A percentile compares a stretch with the other conserved stretches of the same genome.
Evolutionary conservation across 192 early-diverging fungal species (phyloP).

Genomic region (Backusella mclennaniae): DNA sequence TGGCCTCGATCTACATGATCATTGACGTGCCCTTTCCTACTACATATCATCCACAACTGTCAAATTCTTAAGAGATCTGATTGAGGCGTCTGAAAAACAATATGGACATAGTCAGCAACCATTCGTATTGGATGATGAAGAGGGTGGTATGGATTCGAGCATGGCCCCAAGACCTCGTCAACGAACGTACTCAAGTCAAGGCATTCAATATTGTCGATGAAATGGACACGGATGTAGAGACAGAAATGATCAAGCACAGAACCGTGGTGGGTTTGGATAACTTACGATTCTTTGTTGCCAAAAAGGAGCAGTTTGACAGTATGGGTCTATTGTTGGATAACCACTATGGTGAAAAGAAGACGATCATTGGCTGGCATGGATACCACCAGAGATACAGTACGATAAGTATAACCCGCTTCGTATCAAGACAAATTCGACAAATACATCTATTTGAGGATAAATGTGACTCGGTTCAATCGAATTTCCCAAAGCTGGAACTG

Average conservation of each 20-base stretch:
- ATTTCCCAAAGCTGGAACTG: conserved; percentile 72
- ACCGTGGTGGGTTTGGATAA: conserved; percentile 60
- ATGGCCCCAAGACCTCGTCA: conserved; percentile 45
- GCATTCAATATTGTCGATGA: conserved; percentile 56
- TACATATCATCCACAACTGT: conserved; percentile 82
- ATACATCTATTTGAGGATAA: conserved; percentile 51
- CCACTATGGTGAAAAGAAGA: conserved; percentile 42
- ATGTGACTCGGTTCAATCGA: conserved; percentile 63
- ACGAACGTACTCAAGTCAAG: conserved; percentile 58
- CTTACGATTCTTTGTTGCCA: conserved; percentile 60
- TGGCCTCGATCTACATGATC: conserved; percentile 68
- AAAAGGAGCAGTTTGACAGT: conserved; percentile 44
- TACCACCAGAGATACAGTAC: conserved; percentile 66
- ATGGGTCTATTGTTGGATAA: conserved; percentile 40
- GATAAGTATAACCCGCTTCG: conserved; percentile 70
- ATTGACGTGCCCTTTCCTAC: conserved; percentile 69
- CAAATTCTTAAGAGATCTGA: conserved; percentile 72
- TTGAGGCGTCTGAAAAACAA: conserved; percentile 19
- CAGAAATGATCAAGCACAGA: conserved; percentile 58
- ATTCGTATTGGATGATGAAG: conserved; percentile 9
- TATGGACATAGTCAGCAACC: neutral
- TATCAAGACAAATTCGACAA: conserved; percentile 47
- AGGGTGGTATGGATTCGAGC: conserved; percentile 25
- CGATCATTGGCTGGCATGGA: conserved; percentile 65
- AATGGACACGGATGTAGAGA: conserved; percentile 35